Base-by-base conservation (phyloP, 495 filamentous ascomycete genomes). In the Lasiosphaeria hispida region DNA sequence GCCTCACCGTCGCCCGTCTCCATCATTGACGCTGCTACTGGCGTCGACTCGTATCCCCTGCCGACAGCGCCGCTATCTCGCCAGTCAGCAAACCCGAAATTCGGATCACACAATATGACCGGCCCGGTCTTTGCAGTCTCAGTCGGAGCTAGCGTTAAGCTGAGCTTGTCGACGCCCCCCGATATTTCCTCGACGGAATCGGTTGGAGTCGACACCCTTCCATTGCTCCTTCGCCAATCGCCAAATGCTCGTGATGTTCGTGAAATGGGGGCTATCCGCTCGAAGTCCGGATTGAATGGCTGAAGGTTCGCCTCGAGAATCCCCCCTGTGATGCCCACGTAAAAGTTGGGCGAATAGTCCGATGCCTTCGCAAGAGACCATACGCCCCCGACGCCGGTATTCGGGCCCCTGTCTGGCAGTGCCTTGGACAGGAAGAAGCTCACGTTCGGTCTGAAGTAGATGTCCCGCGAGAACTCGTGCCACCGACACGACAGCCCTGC, bases 401-500 rank as follows among this genome's bases (percentile, higher is more conserved):
- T 51, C 1, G 39, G 35, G 10, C 2, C 23, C 5, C 50, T 15
- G 17, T 53, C 50, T 0, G 49, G 49, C 15, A 66, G 37, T 1
- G 66, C 55, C 7, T 54, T 53, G 10, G 61, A 56, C 4, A 77
- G 66, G 62, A 72, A 75, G 35, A 72, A 69, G 50, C 65, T 75
- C 60, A 61, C 65, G 62, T 79, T 77, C 4, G 77, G 77, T 0
- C 75, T 67, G 52, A 73, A 77, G 62, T 73, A 75, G 38, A 72
- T 63, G 44, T 63, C 56, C 17, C 61, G 57, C 1, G 76, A 77
- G 10, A 77, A 61, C 0, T 60, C 55, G 51, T 80, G 77, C 72
- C 75, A 79, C n/a, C 60, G 65, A 43, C 77, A 80, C 7, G 40
- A 44, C 2, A 36, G 58, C 8, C 68, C 69, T 0, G 14, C 15